Evolutionary conservation across 2,329 filamentous ascomycete genomes (phyloP), one percentile per base, ranked within the genome.

Genomic region (Penicillium fuscoglaucum): DNA sequence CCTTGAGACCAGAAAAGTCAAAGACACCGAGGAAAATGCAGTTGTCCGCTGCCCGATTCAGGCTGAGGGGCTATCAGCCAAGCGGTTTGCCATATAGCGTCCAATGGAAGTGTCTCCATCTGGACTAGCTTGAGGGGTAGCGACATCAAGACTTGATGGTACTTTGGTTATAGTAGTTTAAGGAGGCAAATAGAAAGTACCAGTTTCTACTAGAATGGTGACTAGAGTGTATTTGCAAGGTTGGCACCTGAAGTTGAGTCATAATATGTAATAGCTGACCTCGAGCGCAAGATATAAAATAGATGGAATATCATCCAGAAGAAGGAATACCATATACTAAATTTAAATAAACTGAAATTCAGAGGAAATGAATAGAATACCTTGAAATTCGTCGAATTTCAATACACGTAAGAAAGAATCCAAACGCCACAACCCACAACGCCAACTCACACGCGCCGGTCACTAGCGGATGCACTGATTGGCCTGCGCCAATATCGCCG

Each of bases 101-200:
- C 37, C 35, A 56, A 55, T 46, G 51, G 33, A 43, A 61, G 37
- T 31, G 48, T 66, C 63, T 67, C 59, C 64, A 67, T 66, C 59
- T 47, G 60, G 65, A 56, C 63, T 67, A 65, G 65, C 60, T 51
- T 67, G 64, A 66, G 63, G 63, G 63, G 65, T 67, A 61, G 57
- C n/a, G 21, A 29, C n/a, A 33, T 67, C 57, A 57, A 33, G 26
- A 28, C 24, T 31, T 49, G 26, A 31, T 47, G 40, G 53, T 56
- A 52, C 41, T 45, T 52, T 40, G 21, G 39, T 28, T 24, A 21
- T 50, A 10, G 41, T n/a, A 24, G 28, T 33, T 19, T 37, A 7
- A 4, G 17, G 24, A 47, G 35, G 21, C 21, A 55, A 6, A 41
- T 35, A 44, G 52, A 55, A 58, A 40, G 56, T 55, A 55, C 53